phyloP scores from a whole-genome alignment of 2,329 filamentous ascomycete species.

The Sclerotinia borealis region DNA sequence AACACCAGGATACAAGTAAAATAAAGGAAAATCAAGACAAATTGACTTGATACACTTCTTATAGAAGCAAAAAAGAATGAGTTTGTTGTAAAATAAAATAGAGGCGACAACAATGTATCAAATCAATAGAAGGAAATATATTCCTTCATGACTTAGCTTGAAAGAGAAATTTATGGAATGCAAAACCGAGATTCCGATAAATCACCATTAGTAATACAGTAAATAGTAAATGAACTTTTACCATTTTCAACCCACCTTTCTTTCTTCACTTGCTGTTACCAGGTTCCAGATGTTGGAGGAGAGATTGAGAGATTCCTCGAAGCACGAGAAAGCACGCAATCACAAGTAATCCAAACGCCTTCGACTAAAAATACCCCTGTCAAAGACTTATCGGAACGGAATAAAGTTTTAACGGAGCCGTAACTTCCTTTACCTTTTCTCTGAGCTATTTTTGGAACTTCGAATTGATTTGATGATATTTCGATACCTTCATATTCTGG shows the following conservation, averaged over 20 bases:
- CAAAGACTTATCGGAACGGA: not conserved
- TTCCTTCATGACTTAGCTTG: conserved; percentile 1
- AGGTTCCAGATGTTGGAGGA: too few relatives aligned
- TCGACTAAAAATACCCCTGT: not conserved
- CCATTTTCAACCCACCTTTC: not conserved
- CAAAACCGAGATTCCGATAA: conserved; percentile 1
- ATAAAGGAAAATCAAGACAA: not conserved
- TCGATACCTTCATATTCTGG: not conserved
- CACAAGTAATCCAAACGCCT: not conserved
- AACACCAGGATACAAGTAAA: not conserved
- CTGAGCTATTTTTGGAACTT: not conserved
- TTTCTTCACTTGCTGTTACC: not conserved
- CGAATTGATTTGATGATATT: not conserved
- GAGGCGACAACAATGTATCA: not conserved
- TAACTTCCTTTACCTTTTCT: too few relatives aligned
- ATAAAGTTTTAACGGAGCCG: not conserved
- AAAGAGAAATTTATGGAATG: conserved; percentile 9
- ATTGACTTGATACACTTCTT: conserved; percentile 1
- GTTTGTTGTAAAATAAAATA: not conserved
- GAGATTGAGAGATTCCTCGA: not conserved
- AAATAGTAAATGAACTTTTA: not conserved
- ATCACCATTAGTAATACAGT: conserved; percentile 3
- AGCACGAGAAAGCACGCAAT: conserved; percentile 10
- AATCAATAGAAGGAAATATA: conserved; percentile 1
- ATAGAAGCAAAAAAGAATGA: not conserved